Base-by-base conservation (phyloP, 2,329 filamentous ascomycete genomes). In the Aurifilum marmelostoma region DNA sequence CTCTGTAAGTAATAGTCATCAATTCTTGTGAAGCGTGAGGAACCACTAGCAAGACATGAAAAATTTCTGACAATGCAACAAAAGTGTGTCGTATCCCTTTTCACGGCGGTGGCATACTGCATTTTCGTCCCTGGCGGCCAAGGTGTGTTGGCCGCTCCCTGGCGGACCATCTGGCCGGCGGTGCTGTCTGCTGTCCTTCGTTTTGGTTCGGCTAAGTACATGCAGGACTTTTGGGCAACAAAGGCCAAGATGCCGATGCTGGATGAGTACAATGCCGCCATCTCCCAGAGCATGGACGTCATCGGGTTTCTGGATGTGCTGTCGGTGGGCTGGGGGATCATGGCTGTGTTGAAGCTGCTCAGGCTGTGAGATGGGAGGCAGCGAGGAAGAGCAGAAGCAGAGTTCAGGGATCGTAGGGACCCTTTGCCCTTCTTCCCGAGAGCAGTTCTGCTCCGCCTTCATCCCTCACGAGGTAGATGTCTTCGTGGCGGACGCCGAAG, bases 401-500 rank as follows among this genome's bases (percentile, higher is more conserved):
- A 8, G 4, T 34, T 34, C 34, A 81, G 41, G 87, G 87, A 58
- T 87, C 79, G 79, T 86, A 89, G 1, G 88, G 82, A 6, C 83
- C 82, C 2, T 68, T 78, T 2, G 87, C 86, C 66, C 84, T 81
- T 2, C 76, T 79, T 1, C 87, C 87, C 29, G 83, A 88, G 62
- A 90, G 75, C 16, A 88, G 77, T 60, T 88, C 84, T 0, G 88
- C 84, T 65, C 85, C 81, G 0, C 83, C 86, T 65, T 83, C 75
- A 67, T 84, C 83, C 67, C 76, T 85, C 9, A 90, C 85, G 3
- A 90, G 77, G 65, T 89, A 83, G 9, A 90, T 81, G 73, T 90
- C 88, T 74, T 91, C 88, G 74, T 89, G 87, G 50, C 88, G 80
- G 1, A 89, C 87, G 0, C 88, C 88, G 75, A 90, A 90, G 62